Evolutionary conservation across 169 alveolate genomes (phyloP).

Genomic region (Eimeria brunetti): DNA sequence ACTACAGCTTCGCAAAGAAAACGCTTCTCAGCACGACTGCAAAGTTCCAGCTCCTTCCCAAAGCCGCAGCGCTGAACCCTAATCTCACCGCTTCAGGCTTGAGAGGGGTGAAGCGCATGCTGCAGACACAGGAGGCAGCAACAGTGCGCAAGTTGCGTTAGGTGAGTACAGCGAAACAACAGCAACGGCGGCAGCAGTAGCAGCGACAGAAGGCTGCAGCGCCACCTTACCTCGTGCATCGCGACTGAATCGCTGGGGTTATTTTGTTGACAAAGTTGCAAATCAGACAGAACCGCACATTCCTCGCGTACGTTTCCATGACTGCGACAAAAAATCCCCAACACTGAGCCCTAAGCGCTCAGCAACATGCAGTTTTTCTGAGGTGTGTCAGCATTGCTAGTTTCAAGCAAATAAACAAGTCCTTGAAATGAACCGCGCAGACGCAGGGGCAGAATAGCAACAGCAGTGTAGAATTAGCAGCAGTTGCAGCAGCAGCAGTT

Average conservation of each 20-base stretch:
- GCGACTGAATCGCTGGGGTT: constrained; percentile 97
- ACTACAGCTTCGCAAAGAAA: neutral
- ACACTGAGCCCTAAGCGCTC: neutral
- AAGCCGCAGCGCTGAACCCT: neutral
- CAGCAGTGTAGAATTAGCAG: neutral
- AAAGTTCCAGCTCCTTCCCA: constrained; percentile 84
- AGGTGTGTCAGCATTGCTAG: neutral
- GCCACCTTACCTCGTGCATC: constrained; percentile 93
- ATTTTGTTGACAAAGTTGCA: constrained; percentile 98
- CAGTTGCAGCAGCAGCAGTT: neutral
- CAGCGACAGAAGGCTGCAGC: neutral
- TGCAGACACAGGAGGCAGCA: neutral
- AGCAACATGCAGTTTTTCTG: neutral
- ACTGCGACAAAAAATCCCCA: constrained; percentile 80
- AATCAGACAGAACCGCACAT: constrained; percentile 98
- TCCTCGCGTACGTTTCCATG: constrained; percentile 97
- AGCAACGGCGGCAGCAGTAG: neutral
- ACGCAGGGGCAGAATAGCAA: neutral
- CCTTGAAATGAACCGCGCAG: neutral
- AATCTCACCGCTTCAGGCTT: constrained; percentile 47
- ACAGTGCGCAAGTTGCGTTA: constrained; percentile 83
- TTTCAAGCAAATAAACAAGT: neutral
- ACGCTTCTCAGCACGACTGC: neutral
- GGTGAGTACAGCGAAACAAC: constrained; percentile 78
- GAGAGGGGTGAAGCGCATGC: constrained; percentile 72